Base-by-base conservation (phyloP, 352 stramenopile genomes). In the Phytophthora litchii region DNA sequence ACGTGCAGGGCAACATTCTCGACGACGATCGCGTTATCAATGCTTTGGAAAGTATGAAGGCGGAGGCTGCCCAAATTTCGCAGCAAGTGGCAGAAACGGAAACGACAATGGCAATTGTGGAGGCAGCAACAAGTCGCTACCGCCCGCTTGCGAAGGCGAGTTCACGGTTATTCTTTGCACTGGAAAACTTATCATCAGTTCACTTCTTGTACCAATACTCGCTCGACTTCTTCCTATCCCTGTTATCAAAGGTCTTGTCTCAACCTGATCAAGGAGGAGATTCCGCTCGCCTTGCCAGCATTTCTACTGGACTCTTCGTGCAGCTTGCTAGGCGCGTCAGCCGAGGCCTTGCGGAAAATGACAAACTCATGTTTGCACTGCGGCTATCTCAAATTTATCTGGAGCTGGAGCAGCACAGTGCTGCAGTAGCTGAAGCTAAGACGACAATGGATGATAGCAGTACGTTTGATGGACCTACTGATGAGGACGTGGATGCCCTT, bases 171-270 rank as follows among this genome's bases (percentile, higher is more conserved):
- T 98, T 96, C 67, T 98, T 98, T 64, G 80, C 92, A 14, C 60
- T 98, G 34, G 96, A 98, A 41, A 93, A 84, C 21, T 83, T 99
- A 38, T 91, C 88, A 31, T 91, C 96, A n/a, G 86, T 99, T 19
- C 96, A 98, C 74, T 99, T 98, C 62, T 72, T 99, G 37, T 99
- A 99, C 76, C 97, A 99, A 69, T 99, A 98, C 69, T 99, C 93
- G 57, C 78, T 99, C 0, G 82, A 88, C n/a, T 98, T 98, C 49
- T 99, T 99, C 72, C 88, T 99, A 40, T 84, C 84, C n/a, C 84
- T 99, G 25, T 73, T 99, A 19, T 86, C 94, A 8, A 87, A 89
- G 60, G 96, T 99, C 19, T 78, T 99, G 11, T 60, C 73, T 8
- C 64, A 76, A 13, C 67, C 78, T 7, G 55, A 21, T 21, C 36